Evolutionary conservation across 441 rosid genomes (phyloP), one percentile per base, ranked within the genome.

Genomic region (Omphalea diandra): DNA sequence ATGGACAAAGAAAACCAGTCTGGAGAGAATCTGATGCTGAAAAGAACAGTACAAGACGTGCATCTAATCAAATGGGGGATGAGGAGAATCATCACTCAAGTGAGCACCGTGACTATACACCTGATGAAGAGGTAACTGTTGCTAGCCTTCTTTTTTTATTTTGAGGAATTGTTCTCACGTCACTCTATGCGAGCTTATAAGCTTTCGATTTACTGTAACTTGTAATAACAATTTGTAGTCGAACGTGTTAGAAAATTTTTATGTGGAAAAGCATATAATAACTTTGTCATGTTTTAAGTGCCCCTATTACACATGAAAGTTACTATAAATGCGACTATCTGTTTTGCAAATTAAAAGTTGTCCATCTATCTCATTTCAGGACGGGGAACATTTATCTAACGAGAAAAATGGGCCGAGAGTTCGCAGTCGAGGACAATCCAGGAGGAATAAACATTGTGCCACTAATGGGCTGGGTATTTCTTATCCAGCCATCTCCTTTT

Each of bases 381-480:
- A 80, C 0, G 78, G 76, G 10, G 93, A 84, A 17, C 83, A 74
- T 73, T 46, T 61, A 59, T 63, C 81, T n/a, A 89, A 81, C 79
- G 92, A 86, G 54, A 91, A 84, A 79, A 86, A 82, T 70, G 97
- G 85, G 68, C 88, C 82, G 59, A 82, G 71, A 73, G 78, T 62
- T 71, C 80, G 80, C 67, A 85, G 80, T 66, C 75, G 76, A 26
- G 97, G 91, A 54, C 83, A 85, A 41, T 56, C 81, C 40, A 85
- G 87, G 74, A 85, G 82, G 77, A 86, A 76, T 56, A 87, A 82
- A 70, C 71, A 84, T 62, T 87, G 82, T 15, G 79, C 84, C 11
- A 59, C 73, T 62, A 88, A 76, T 17, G 88, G 90, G 44, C 64
- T 53, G 22, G 89, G 82, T 82, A 80, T 70, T 18, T 33, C n/a